Conservation (phyloP, 1,284 basidiomycete species). For the Cerioporus squamosus region DNA sequence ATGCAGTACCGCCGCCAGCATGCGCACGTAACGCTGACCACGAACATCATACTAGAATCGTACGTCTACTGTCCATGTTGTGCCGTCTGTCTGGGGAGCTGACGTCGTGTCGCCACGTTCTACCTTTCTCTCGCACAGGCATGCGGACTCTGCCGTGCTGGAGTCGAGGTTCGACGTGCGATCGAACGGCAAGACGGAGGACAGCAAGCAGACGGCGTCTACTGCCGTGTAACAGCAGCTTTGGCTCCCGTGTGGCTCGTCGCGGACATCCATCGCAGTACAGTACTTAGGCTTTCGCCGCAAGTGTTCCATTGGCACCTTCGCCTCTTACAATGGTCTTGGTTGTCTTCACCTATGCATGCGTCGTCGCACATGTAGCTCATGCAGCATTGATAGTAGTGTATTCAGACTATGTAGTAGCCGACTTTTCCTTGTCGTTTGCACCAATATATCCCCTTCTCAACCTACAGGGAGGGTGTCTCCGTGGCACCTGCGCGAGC, state of each 20-base stretch:
- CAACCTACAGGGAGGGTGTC: no score
- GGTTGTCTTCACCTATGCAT: no score
- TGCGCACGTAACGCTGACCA: constrained; percentile 11
- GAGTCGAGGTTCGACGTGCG: background rate
- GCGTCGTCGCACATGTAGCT: no score
- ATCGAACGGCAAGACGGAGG: background rate
- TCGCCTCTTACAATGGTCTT: no score
- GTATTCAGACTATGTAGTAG: no score
- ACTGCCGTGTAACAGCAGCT: background rate
- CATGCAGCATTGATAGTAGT: no score
- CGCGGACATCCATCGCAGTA: constrained; percentile 14
- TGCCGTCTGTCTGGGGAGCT: background rate
- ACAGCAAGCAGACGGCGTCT: background rate
- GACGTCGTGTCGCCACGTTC: no score
- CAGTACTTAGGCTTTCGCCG: no score
- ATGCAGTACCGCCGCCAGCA: background rate
- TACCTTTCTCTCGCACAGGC: background rate
- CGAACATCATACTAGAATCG: constrained; percentile 18
- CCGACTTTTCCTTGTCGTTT: no score
- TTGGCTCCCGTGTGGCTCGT: background rate
- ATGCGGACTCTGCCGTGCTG: background rate
- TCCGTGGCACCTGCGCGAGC: no score
- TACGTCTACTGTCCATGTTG: background rate
- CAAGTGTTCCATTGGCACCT: no score
- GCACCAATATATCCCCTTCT: no score